Percentiles rank a stretch among this genome's conserved stretches.
Conservation (phyloP, 192 early-diverging fungal genomes). For the Entomortierella beljakovae region DNA sequence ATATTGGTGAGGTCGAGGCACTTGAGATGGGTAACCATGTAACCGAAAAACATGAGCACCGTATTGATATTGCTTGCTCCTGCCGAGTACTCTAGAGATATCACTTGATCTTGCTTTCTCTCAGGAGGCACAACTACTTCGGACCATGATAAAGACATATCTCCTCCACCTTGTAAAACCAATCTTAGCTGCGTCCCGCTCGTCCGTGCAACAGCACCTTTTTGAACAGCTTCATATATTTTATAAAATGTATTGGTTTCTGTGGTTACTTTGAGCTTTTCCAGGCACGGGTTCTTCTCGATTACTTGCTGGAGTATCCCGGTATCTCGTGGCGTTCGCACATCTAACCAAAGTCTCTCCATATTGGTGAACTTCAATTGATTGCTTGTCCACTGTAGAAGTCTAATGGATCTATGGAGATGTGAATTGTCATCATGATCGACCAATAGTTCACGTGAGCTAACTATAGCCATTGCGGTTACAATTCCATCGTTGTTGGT, state of each 20-base stretch:
- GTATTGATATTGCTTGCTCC: slow-evolving; percentile 7
- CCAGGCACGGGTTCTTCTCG: slow-evolving; percentile 11
- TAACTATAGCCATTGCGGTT: slow-evolving; percentile 16
- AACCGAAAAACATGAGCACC: slow-evolving; percentile 19
- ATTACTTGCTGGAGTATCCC: slow-evolving; percentile 5
- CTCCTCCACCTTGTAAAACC: not conserved
- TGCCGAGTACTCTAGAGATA: slow-evolving; percentile 5
- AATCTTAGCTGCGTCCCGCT: not conserved
- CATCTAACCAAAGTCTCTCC: slow-evolving; percentile 18
- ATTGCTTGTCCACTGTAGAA: slow-evolving; percentile 12
- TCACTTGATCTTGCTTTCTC: slow-evolving; percentile 2
- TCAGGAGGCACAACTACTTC: not conserved
- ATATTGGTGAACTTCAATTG: slow-evolving; percentile 10
- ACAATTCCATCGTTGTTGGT: slow-evolving; percentile 8
- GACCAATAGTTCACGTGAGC: slow-evolving; percentile 2
- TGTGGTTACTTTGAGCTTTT: slow-evolving; percentile 12
- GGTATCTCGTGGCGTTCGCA: slow-evolving; percentile 4
- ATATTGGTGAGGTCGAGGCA: slow-evolving; percentile 14
- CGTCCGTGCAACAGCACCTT: not conserved
- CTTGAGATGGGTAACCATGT: slow-evolving; percentile 15
- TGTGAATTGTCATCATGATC: not conserved
- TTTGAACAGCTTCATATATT: slow-evolving; percentile 13
- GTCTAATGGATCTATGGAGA: slow-evolving; percentile 8
- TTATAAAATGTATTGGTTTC: slow-evolving; percentile 14
- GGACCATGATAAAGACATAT: slow-evolving; percentile 14